A percentile compares a stretch with the other conserved stretches of the same genome.
Evolutionary conservation across 2,329 filamentous ascomycete species (phyloP).

Genomic region (Pleomassaria siparia): DNA sequence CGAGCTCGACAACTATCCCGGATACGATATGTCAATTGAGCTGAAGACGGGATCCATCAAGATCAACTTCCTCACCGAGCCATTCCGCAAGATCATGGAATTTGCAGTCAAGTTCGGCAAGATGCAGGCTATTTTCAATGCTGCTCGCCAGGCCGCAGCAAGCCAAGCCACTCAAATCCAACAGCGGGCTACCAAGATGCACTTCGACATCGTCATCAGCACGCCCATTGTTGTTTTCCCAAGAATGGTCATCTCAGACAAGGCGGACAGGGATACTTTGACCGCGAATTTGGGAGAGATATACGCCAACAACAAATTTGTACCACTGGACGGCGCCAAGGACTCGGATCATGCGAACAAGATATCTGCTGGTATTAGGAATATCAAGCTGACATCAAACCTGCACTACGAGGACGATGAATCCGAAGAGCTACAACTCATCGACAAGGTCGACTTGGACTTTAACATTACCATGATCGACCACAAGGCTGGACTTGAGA

Average conservation of each 20-base stretch:
- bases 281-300: constrained; percentile 97
- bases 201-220: constrained; percentile 90
- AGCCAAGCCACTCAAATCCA: constrained; percentile 93
- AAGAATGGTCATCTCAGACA: constrained; percentile 69
- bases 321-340: constrained; percentile 76
- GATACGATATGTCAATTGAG: constrained; percentile 90
- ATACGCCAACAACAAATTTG: constrained; percentile 92
- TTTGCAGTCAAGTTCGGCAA: constrained; percentile 99
- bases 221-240: constrained; percentile 97
- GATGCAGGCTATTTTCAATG: constrained; percentile 99
- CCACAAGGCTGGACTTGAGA: constrained; percentile 72
- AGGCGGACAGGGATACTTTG: constrained; percentile 74
- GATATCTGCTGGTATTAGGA: constrained; percentile 85
- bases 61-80: constrained; percentile 95
- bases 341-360: constrained; percentile 80
- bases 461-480: constrained; percentile 93
- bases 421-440: constrained; percentile 89
- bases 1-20: constrained; percentile 76
- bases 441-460: constrained; percentile 92
- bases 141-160: constrained; percentile 88
- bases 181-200: constrained; percentile 84
- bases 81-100: constrained; percentile 96
- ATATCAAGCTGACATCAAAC: constrained; percentile 85
- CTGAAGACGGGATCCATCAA: constrained; percentile 93
- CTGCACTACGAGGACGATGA: constrained; percentile 75